phyloP scores from a whole-genome alignment of 2,329 filamentous ascomycete genomes.

The Sporothrix globosa region DNA sequence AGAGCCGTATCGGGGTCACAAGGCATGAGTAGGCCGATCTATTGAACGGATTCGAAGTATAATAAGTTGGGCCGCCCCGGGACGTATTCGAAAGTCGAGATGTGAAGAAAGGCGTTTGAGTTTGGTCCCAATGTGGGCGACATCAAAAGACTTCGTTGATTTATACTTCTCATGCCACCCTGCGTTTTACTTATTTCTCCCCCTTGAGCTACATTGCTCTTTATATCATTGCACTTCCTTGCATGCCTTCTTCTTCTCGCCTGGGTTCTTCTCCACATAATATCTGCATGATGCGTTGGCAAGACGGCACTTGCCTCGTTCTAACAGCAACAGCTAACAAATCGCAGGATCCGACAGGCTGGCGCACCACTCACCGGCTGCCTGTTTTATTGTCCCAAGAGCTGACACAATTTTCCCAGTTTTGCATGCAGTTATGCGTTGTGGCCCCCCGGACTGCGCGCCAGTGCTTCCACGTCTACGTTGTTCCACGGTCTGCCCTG shows the following conservation, averaged over 20 bases:
- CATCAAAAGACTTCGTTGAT: constrained; percentile 18
- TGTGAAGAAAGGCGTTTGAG: neutral
- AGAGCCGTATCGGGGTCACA: constrained; percentile 40
- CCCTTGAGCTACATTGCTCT: neutral
- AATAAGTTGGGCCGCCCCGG: constrained; percentile 17
- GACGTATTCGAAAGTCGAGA: neutral
- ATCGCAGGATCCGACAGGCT: constrained; percentile 36
- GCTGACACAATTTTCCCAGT: constrained; percentile 16
- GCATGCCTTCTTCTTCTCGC: constrained; percentile 33
- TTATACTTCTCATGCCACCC: constrained; percentile 25
- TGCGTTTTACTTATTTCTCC: neutral
- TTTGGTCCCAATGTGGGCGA: constrained; percentile 22
- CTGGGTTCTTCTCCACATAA: constrained; percentile 41
- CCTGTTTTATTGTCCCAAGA: neutral
- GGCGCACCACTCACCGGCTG: constrained; percentile 26
- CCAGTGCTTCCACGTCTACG: neutral
- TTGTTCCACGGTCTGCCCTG: constrained; percentile 27
- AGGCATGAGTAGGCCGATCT: neutral
- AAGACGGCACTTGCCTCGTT: constrained; percentile 37
- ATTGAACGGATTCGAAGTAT: constrained; percentile 17
- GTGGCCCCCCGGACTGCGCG: constrained; percentile 9
- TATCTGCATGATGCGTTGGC: constrained; percentile 47
- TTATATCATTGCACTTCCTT: constrained; percentile 31
- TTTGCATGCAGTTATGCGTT: constrained; percentile 7
- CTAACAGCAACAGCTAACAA: constrained; percentile 37